These are phyloP conservation scores for Solanum ossicruentum DNA, from an alignment of 257 asterid species.

Conservation along the genomic window DNA sequence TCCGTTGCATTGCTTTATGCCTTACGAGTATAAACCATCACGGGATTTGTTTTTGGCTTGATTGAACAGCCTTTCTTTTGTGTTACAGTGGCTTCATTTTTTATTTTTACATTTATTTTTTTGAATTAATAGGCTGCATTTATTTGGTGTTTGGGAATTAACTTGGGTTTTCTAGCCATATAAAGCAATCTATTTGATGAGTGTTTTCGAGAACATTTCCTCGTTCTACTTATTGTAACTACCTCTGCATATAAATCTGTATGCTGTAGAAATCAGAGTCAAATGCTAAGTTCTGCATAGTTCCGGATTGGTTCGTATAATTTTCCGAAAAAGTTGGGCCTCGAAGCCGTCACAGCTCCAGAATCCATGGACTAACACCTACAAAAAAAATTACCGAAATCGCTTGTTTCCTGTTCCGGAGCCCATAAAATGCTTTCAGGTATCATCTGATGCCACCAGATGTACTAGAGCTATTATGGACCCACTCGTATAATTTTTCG, in stretches of 20 bases:
- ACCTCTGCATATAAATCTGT: neutral
- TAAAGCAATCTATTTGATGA: neutral
- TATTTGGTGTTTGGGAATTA: too few relatives aligned
- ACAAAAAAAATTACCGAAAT: too few relatives aligned
- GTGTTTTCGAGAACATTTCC: neutral
- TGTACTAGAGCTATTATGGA: too few relatives aligned
- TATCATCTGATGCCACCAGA: too few relatives aligned
- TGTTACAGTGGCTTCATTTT: neutral
- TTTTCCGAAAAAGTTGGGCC: too few relatives aligned
- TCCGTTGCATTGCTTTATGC: constrained; percentile 22
- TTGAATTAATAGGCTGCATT: neutral
- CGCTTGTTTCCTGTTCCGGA: too few relatives aligned
- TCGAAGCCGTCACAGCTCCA: too few relatives aligned
- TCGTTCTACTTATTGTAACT: neutral
- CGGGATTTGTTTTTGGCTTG: neutral
- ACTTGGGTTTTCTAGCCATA: too few relatives aligned
- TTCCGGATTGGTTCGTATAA: neutral
- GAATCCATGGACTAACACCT: too few relatives aligned
- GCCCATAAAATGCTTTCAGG: too few relatives aligned
- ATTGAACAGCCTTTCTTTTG: neutral
- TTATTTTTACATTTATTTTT: neutral
- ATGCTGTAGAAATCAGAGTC: neutral
- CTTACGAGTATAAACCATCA: neutral
- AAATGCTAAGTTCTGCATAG: neutral
- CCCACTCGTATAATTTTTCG: too few relatives aligned